A percentile compares a stretch with the other conserved stretches of the same genome.
phyloP scores from a whole-genome alignment of 192 early-diverging fungal genomes.

The Backusella liffmaniae region DNA sequence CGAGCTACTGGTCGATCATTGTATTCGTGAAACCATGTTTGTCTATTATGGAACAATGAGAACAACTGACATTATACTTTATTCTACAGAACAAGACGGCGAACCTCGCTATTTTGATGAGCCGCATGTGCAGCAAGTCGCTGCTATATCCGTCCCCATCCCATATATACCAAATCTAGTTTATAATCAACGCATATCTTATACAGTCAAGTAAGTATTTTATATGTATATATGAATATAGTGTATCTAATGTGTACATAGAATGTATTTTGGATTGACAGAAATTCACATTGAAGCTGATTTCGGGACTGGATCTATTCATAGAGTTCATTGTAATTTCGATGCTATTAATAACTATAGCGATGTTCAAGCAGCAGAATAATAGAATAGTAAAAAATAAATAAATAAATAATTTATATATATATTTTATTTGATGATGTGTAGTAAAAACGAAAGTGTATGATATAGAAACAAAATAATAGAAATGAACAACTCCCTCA shows the following conservation, averaged over 20 bases:
- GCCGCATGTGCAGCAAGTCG: slow-evolving; percentile 22
- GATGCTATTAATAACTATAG: slow-evolving; percentile 25
- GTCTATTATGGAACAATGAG: slow-evolving; percentile 32
- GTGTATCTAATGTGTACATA: slow-evolving; percentile 10
- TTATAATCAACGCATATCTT: slow-evolving; percentile 24
- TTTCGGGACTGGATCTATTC: slow-evolving; percentile 35
- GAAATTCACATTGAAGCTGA: slow-evolving; percentile 53
- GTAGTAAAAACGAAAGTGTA: background rate
- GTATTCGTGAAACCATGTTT: slow-evolving; percentile 43
- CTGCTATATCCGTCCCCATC: slow-evolving; percentile 33
- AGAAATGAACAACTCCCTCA: background rate
- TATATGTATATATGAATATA: background rate
- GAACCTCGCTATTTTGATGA: slow-evolving; percentile 29
- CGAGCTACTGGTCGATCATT: slow-evolving; percentile 47
- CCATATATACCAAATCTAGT: slow-evolving; percentile 19
- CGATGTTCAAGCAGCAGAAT: background rate
- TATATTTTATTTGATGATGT: background rate
- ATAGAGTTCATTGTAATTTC: slow-evolving; percentile 31
- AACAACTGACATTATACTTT: slow-evolving; percentile 32
- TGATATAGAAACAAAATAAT: background rate
- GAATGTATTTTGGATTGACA: slow-evolving; percentile 53
- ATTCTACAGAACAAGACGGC: slow-evolving; percentile 25
- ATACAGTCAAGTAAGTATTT: slow-evolving; percentile 26
- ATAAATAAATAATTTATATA: background rate
- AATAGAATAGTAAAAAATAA: background rate